Percentiles rank a stretch among this genome's conserved stretches.
Evolutionary conservation across 176 grass and related monocot genomes (phyloP).

Genomic region (Guadua angustifolia): DNA sequence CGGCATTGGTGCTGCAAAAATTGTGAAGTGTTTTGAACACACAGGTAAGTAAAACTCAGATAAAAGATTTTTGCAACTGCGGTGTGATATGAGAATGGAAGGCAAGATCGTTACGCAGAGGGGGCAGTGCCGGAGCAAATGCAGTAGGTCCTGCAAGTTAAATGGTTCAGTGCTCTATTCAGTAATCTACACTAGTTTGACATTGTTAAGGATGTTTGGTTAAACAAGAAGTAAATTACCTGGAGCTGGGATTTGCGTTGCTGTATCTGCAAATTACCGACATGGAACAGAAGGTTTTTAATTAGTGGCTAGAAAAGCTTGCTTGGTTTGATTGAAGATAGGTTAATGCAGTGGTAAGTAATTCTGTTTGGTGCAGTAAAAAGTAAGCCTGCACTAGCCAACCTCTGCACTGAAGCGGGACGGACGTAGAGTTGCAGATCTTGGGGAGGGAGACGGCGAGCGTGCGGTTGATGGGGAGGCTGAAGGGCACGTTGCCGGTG

Average conservation of each 20-base stretch:
- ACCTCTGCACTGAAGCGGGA: conserved; percentile 91
- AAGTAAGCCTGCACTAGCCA: background rate
- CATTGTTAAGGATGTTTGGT: background rate
- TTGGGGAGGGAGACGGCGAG: conserved; percentile 73
- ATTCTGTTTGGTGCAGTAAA: background rate
- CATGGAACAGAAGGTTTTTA: background rate
- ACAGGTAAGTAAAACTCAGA: background rate
- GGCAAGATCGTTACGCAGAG: conserved; percentile 60
- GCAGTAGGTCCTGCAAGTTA: conserved; percentile 56
- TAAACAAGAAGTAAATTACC: conserved; percentile 22
- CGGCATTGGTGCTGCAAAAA: conserved; percentile 45
- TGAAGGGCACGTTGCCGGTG: conserved; percentile 86
- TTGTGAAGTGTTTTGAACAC: background rate
- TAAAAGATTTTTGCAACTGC: background rate
- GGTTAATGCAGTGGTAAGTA: background rate
- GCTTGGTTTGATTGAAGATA: background rate
- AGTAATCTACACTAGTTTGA: background rate
- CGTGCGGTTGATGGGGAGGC: conserved; percentile 85
- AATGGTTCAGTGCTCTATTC: background rate
- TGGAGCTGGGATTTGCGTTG: conserved; percentile 49
- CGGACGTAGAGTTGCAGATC: conserved; percentile 63
- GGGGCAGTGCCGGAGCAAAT: conserved; percentile 69
- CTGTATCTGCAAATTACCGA: conserved; percentile 41
- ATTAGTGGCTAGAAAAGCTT: background rate
- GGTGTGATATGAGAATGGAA: background rate